Base-by-base conservation (phyloP, 345 rosid genomes). In the Euphorbia tirucalli region DNA sequence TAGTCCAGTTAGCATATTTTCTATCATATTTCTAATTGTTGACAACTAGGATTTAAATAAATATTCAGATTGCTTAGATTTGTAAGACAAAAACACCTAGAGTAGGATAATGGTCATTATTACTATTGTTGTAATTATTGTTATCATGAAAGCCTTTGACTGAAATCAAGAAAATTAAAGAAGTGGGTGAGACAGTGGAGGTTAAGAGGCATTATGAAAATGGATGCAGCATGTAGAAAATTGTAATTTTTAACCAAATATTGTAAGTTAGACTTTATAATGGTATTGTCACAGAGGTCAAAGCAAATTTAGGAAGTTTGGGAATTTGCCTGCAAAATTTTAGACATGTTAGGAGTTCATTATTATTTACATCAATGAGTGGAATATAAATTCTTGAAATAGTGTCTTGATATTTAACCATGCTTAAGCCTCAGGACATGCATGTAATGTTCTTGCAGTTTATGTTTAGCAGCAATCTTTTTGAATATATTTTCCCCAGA, bases 401-500 rank as follows among this genome's bases (percentile, higher is more conserved):
- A 19, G 4, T 41, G 13, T 64, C 30, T 64, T 64, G n/a, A 64
- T 15, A 21, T 64, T 5, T 22, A 22, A 7, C 18, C 46, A 22
- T 22, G 30, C 31, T 28, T 11, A 21, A 22, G 7, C 25, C 31
- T 39, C 9, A 21, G 49, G 50, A 43, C 22, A 24, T 65, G 56
- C 50, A 16, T 25, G 69, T 27, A 44, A 65, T 10, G 28, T 65
- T 44, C 35, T 13, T 4, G 3, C 28, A 44, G 49, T 44, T 48
- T 30, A 7, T 49, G 21, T 66, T 28, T 30, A 7, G 13, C 37
- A 37, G 66, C 46, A 35, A 7, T 32, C 25, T 71, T 37, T 35
- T 21, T 69, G 24, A n/a, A 41, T 32, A 73, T 37, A 22, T 83
- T 48, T 52, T 70, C 66, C 69, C 18, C 76, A 94, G 99, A 95